These are phyloP conservation scores for Salisapilia sapeloensis DNA, from an alignment of 352 stramenopile species.

Conservation along the genomic window DNA sequence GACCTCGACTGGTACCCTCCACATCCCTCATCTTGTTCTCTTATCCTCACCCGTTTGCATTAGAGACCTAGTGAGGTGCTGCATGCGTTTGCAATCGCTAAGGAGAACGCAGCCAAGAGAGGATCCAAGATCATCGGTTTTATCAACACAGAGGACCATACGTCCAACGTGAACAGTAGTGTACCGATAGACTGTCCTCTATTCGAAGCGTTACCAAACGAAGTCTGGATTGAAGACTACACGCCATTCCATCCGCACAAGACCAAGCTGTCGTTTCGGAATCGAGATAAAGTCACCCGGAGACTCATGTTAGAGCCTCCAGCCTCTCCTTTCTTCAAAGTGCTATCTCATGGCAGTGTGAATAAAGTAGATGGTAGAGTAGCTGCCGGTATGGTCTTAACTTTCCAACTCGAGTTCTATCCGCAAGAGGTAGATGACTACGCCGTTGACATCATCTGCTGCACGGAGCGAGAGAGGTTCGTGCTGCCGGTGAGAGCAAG, in stretches of 20 bases:
- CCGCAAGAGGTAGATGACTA: conserved; percentile 85
- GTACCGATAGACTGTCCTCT: conserved; percentile 77
- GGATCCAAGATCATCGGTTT: conserved; percentile 33
- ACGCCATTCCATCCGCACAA: conserved; percentile 69
- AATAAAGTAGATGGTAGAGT: conserved; percentile 58
- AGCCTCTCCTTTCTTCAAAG: conserved; percentile 79
- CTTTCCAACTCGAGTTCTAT: conserved; percentile 82
- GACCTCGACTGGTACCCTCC: neutral
- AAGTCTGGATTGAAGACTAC: conserved; percentile 88
- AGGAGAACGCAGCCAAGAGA: conserved; percentile 16
- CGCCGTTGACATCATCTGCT: conserved; percentile 81
- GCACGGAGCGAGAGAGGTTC: conserved; percentile 91
- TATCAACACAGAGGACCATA: conserved; percentile 63
- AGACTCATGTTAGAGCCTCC: conserved; percentile 79
- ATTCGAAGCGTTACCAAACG: conserved; percentile 67
- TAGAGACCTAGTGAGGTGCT: conserved; percentile 55
- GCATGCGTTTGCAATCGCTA: conserved; percentile 34
- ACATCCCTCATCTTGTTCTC: neutral
- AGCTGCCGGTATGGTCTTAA: conserved; percentile 88
- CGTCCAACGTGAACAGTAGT: conserved; percentile 22
- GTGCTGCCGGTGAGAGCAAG: conserved; percentile 77
- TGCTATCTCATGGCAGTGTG: conserved; percentile 24
- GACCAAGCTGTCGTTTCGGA: conserved; percentile 82
- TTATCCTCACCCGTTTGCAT: neutral
- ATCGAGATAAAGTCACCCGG: conserved; percentile 82